phyloP scores from a whole-genome alignment of 1,284 basidiomycete species.

The Apiotrichum gamsii region DNA sequence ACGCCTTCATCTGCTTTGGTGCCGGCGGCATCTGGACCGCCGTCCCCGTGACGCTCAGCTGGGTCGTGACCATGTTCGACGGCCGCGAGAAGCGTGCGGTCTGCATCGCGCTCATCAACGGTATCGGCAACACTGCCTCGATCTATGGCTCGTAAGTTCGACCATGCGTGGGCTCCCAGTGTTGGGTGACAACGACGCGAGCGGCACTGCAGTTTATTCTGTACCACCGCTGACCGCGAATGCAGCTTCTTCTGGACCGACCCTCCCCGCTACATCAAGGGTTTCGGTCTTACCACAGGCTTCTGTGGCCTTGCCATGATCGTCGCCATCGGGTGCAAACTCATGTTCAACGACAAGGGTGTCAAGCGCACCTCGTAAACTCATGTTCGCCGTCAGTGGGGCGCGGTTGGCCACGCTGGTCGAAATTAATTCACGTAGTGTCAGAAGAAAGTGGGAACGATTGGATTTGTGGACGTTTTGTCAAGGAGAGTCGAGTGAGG shows the following conservation, averaged over 20 bases:
- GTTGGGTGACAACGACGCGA: too few relatives aligned
- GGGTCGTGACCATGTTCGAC: conserved; percentile 45
- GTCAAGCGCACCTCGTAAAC: conserved; percentile 11
- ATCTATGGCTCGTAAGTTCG: conserved; percentile 46
- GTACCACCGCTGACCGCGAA: too few relatives aligned
- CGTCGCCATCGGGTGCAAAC: conserved; percentile 22
- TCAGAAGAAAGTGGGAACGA: too few relatives aligned
- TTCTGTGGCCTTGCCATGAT: conserved; percentile 31
- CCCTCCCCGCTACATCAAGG: conserved; percentile 37
- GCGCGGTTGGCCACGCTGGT: too few relatives aligned
- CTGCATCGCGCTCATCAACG: conserved; percentile 43
- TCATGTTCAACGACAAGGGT: conserved; percentile 38
- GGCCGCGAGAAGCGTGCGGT: conserved; percentile 44
- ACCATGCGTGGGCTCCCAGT: too few relatives aligned
- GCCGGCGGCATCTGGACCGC: conserved; percentile 44
- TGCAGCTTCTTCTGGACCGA: conserved; percentile 47
- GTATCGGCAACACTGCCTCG: conserved; percentile 38
- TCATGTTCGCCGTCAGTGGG: too few relatives aligned
- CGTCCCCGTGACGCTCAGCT: conserved; percentile 41
- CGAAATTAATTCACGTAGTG: too few relatives aligned
- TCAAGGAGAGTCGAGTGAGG: too few relatives aligned
- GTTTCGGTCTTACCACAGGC: conserved; percentile 39
- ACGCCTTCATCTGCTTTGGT: conserved; percentile 47
- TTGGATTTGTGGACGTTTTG: too few relatives aligned
- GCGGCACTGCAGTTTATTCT: too few relatives aligned